These are phyloP conservation scores for Saraca asoca DNA, from an alignment of 331 rosid species.

Conservation along the genomic window DNA sequence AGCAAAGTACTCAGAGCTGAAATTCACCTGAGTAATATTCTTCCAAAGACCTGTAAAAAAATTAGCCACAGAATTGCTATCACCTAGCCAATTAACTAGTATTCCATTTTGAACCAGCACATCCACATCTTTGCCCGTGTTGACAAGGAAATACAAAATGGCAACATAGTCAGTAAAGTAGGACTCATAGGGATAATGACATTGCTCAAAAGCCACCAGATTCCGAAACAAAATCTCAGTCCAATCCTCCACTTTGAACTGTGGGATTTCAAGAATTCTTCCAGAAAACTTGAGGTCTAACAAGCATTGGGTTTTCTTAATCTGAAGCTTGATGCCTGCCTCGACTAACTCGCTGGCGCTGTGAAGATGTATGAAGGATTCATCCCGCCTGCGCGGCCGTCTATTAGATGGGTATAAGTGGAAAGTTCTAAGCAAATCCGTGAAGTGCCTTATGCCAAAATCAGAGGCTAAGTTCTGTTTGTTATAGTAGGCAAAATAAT, in stretches of 20 bases:
- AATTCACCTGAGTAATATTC: not conserved
- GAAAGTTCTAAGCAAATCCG: slow-evolving; percentile 45
- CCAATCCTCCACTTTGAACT: slow-evolving; percentile 32
- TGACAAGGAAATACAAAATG: slow-evolving; percentile 43
- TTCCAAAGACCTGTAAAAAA: slow-evolving; percentile 32
- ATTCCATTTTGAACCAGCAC: slow-evolving; percentile 14
- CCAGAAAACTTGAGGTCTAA: slow-evolving; percentile 16
- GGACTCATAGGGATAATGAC: slow-evolving; percentile 24
- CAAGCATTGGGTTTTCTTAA: not conserved
- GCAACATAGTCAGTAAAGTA: slow-evolving; percentile 44
- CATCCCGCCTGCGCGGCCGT: fast-evolving
- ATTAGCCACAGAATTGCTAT: slow-evolving; percentile 32
- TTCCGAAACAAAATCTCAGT: slow-evolving; percentile 46
- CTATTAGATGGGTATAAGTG: not conserved
- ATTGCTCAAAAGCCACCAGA: slow-evolving; percentile 47
- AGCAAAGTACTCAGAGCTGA: not conserved
- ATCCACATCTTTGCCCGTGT: slow-evolving; percentile 39
- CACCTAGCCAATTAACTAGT: slow-evolving; percentile 30
- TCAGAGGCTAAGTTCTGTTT: not conserved
- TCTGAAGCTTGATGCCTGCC: slow-evolving; percentile 39
- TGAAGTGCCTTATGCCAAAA: slow-evolving; percentile 37
- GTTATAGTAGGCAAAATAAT: slow-evolving; percentile 10
- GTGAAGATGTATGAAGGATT: not conserved
- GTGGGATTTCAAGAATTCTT: slow-evolving; percentile 30
- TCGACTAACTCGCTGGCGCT: slow-evolving; percentile 27